Evolutionary conservation across 2,329 filamentous ascomycete genomes (phyloP), one percentile per base, ranked within the genome.

Genomic region (Sclerotiophoma versabilis): DNA sequence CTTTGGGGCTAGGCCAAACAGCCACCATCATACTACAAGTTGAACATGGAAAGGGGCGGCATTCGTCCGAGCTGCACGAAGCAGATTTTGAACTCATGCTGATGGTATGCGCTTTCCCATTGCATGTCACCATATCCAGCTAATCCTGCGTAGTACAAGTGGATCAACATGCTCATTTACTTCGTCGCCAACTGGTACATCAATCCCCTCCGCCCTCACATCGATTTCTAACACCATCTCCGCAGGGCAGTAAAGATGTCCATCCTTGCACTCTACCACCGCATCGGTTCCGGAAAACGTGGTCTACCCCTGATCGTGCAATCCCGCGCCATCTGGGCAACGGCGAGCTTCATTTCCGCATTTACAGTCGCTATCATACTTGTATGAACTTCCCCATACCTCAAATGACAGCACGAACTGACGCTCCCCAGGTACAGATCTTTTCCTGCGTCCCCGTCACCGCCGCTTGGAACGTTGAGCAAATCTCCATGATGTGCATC

Each of bases 161-260:
- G 64, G 63, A 55, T 69, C 42, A 65, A 66, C 34, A 61, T 66
- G 58, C 42, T 69, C 20, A 50, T 69, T 15, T 71, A 71, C 47
- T 65, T 68, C 25, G 43, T 65, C 22, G 66, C 61, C 12, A 71
- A 68, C 32, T 69, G 68, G 68, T 68, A 39, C n/a, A 23, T 43
- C 8, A 3, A 17, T n/a, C 7, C 14, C n/a, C 19, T 4, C 1
- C 7, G 9, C 9, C 5, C 3, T 20, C 8, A 19, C 12, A 20
- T n/a, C 10, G 2, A 8, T 14, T n/a, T 11, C 29, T 54, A 36
- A 54, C 30, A 8, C n/a, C 3, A 17, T 7, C 7, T 4, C 3
- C n/a, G n/a, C 10, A 70, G 67, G 66, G 57, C 66, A 11, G 65
- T 71, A 0, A 71, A 71, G 34, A 68, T 71, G 65, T 70, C 66